Evolutionary conservation across 2,329 filamentous ascomycete species (phyloP).

Genomic region (Xylariaceae sp.): DNA sequence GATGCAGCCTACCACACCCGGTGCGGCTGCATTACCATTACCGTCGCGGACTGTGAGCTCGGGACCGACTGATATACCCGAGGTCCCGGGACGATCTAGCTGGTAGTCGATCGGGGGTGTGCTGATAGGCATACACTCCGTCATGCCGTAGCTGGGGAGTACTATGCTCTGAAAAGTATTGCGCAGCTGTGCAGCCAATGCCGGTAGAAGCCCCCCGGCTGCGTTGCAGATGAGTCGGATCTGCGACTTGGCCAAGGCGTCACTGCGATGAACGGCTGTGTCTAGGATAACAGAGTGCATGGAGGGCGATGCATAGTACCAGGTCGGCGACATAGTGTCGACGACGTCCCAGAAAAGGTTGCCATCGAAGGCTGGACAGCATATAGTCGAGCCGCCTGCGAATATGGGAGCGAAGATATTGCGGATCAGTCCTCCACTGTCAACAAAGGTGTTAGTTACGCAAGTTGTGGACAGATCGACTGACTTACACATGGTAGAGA

Average conservation of each 20-base stretch:
- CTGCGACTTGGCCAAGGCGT: constrained; percentile 36
- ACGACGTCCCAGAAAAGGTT: constrained; percentile 53
- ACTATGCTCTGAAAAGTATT: constrained; percentile 46
- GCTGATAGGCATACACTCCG: constrained; percentile 56
- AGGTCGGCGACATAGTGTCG: constrained; percentile 43
- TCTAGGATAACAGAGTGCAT: constrained; percentile 53
- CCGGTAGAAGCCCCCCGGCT: constrained; percentile 48
- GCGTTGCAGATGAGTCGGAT: constrained; percentile 54
- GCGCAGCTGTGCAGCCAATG: constrained; percentile 42
- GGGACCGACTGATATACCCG: constrained; percentile 47
- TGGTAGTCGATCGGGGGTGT: constrained; percentile 49
- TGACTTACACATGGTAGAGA: constrained; percentile 42
- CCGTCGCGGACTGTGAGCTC: constrained; percentile 46
- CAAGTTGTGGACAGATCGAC: constrained; percentile 28
- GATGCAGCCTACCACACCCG: constrained; percentile 41
- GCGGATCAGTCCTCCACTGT: constrained; percentile 44
- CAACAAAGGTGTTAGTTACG: constrained; percentile 21
- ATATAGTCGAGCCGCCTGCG: constrained; percentile 49
- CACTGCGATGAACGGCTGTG: constrained; percentile 35
- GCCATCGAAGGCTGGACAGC: constrained; percentile 50
- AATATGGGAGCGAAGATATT: constrained; percentile 53
- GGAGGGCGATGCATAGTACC: constrained; percentile 55
- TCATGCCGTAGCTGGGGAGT: constrained; percentile 56
- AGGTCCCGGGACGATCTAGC: constrained; percentile 49
- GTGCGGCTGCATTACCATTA: constrained; percentile 25